Base-by-base conservation (phyloP, 2,329 filamentous ascomycete genomes). In the Exophiala calicioides region DNA sequence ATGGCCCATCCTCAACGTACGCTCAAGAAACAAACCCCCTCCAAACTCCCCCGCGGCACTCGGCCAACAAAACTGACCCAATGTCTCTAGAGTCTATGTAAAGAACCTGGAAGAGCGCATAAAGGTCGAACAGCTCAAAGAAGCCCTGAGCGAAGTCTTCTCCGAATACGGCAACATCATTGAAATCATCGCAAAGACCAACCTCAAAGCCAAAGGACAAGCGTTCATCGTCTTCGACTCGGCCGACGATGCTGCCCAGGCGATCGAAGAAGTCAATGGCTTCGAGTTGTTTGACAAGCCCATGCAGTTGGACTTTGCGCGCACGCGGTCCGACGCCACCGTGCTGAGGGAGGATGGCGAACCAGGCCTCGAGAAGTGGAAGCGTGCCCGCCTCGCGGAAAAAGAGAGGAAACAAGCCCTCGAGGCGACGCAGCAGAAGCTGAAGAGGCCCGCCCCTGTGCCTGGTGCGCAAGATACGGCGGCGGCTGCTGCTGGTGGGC, bases 231-330 rank as follows among this genome's bases (percentile, higher is more conserved):
- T 97, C 34, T 97, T 90, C 65, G 89, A 94, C 60, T 79, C 76
- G 52, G 74, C 85, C n/a, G 86, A 90, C 44, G 81, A 84, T n/a
- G 90, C 90, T 3, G 74, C 79, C 41, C 79, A 82, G 54, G 91
- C 93, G 13, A 86, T 96, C 53, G 88, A 95, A 40, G 88, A 95
- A 59, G 77, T 94, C 53, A 86, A 96, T 61, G 91, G 89, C 6
- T 98, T 98, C 67, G 87, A 94, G 59, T 73, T 98, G 3, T 95
- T 95, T 61, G 89, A 87, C 38, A 95, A 96, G 71, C 84, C 86
- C 1, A 94, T 98, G 84, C 79, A 84, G 50, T 69, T 96, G 24
- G 85, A 88, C 12, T 84, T 89, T 62, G 93, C 93, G 18, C 85
- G 83, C 62, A 88, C 86, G 4, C 79, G 81, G 52, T 95, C 90